Base-by-base conservation (phyloP, 768 basidiomycete species). In the Mycena belliarum region DNA sequence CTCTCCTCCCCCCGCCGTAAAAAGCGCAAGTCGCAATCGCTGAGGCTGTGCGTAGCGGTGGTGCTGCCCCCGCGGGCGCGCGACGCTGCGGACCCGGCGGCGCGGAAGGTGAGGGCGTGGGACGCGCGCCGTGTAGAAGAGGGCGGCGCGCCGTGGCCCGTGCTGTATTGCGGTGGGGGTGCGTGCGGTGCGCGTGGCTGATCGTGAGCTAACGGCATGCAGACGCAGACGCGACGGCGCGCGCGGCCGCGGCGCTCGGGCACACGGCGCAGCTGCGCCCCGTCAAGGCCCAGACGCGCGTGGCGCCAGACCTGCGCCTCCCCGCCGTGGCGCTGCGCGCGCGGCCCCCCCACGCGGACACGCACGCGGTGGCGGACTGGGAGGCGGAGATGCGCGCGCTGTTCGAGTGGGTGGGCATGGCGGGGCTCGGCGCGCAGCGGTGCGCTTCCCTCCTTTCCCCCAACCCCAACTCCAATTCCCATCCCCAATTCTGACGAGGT, bases 341-440 rank as follows among this genome's bases (percentile, higher is more conserved):
- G 45, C 55, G 53, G n/a, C n/a, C 12, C 55, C 54, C 43, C n/a
- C 57, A 5, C 43, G 20, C 57, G 6, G 55, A 49, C 12, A 53
- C 59, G 16, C 79, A 80, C 23, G 69, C 59, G n/a, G 28, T 64
- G 10, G 83, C 85, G 42, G 83, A 85, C 54, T 84, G 84, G 78
- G 68, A 79, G 8, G 72, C 74, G 11, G 72, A 75, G 9, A 70
- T 82, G 41, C 66, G 70, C 9, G 70, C 66, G 4, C 70, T 89
- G 16, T 86, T 87, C 49, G 89, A 91, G 67, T 91, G 89, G 89
- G 76, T 84, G 9, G 89, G 88, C 8, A 80, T 91, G 82, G 86
- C 83, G 4, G 77, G 76, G 55, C 65, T 91, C 6, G 87, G 83
- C 15, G 76, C 89, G 2, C 86, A 88, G 66, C 77, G 89, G 89